Evolutionary conservation across 1,284 basidiomycete species (phyloP), one percentile per base, ranked within the genome.

Genomic region (Papiliotrema nemorosa): DNA sequence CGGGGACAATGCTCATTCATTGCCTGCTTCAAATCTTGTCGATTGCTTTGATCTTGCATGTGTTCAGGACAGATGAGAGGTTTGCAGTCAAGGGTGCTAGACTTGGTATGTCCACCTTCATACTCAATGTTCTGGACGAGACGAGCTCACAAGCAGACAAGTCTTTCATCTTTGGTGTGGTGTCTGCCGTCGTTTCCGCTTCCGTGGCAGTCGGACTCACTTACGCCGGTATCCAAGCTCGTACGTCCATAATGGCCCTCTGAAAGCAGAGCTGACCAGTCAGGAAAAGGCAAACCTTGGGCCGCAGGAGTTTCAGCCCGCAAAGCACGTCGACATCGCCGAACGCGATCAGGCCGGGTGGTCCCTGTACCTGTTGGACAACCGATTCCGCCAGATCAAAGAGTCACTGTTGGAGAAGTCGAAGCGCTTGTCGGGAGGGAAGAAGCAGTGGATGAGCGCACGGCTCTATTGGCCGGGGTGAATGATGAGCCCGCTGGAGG

Each of bases 181-280:
- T 62, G 7, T 67, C 71, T 3, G 71, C 70, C 2, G 41, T 74
- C 12, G 55, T 67, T 9, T 71, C 70, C 1, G 60, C 60, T 2
- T 39, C 55, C 22, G 66, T 65, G 18, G 67, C 68, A 9, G 47
- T 64, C 12, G 57, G 70, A 29, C 54, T 75, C 18, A 71, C 73
- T 0, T 71, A 69, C 48, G 72, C 72, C 1, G 73, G 69, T 31
- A 42, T 72, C n/a, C 66, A 71, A n/a, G 73, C 73, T 18, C 60
- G 71, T 66, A 41, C 47, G 64, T 61, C 5, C 13, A 14, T 16
- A 20, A 10, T 18, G 5, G n/a, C 10, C 21, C 20, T 13, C 13
- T 34, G 21, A 31, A 24, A 4, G 12, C 13, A 20, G 9, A 7
- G 35, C 44, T 46, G 43, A 53, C 24, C 12, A 2, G 2, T 21